Percentiles rank a stretch among this genome's conserved stretches.
These are phyloP conservation scores for Backusella australiensis DNA, from an alignment of 192 early-diverging fungal species.

Conservation along the genomic window DNA sequence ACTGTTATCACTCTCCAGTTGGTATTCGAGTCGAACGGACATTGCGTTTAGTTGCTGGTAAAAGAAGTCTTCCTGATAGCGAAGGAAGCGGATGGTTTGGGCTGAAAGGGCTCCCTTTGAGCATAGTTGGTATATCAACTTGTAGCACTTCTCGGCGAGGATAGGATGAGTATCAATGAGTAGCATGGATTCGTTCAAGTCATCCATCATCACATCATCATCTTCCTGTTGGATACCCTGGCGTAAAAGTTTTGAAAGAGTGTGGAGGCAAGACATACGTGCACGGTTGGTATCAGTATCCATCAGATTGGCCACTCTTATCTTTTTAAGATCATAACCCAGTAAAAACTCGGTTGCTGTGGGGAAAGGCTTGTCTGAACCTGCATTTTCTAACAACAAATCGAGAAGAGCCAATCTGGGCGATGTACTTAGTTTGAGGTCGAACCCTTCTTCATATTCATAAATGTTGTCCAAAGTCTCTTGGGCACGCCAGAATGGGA, in stretches of 20 bases:
- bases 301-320: conserved; percentile 23
- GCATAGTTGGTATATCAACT: conserved; percentile 82
- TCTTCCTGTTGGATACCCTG: conserved; percentile 34
- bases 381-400: conserved; percentile 77
- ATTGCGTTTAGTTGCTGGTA: conserved; percentile 56
- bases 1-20: neutral
- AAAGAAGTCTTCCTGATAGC: conserved; percentile 81
- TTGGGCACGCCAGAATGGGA: conserved; percentile 32
- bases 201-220: conserved; percentile 6
- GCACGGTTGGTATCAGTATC: conserved; percentile 41
- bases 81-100: conserved; percentile 77
- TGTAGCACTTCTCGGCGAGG: conserved; percentile 83
- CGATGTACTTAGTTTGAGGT: conserved; percentile 24
- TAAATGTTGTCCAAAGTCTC: conserved; percentile 14
- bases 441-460: conserved; percentile 19
- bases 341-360: conserved; percentile 88
- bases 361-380: conserved; percentile 53
- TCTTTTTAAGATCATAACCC: conserved; percentile 64
- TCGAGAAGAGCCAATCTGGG: conserved; percentile 86
- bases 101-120: conserved; percentile 65
- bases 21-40: conserved; percentile 33
- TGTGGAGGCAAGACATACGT: conserved; percentile 54
- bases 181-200: neutral
- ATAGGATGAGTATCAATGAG: conserved; percentile 70
- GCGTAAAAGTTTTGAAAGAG: conserved; percentile 63